Evolutionary conservation across 306 rosid species (phyloP).

Genomic region (Mucuna pruriens): DNA sequence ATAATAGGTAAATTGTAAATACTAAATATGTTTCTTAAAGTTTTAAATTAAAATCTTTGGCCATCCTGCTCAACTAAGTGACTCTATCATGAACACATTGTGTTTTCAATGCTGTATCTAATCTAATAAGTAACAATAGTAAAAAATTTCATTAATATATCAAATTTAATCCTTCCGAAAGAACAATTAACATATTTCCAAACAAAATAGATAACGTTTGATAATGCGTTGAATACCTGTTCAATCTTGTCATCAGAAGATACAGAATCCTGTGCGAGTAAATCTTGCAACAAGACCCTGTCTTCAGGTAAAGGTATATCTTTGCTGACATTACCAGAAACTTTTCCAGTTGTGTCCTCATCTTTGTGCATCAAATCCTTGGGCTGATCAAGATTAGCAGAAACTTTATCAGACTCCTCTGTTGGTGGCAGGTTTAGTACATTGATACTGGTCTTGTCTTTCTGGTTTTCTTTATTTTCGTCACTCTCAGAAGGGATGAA

Average conservation of each 20-base stretch:
- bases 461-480: constrained; percentile 27
- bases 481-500: constrained; percentile 38
- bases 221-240: constrained; percentile 59
- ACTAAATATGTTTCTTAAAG: constrained; percentile 9
- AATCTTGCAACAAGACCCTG: constrained; percentile 32
- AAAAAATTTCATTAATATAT: neutral
- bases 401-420: constrained; percentile 45
- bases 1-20: constrained; percentile 5
- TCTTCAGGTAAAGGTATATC: constrained; percentile 31
- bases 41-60: neutral
- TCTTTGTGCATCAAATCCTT: constrained; percentile 43
- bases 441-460: constrained; percentile 41
- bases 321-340: constrained; percentile 36
- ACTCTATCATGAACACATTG: constrained; percentile 4
- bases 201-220: constrained; percentile 5
- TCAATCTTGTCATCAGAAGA: constrained; percentile 35
- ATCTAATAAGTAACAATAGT: neutral
- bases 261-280: constrained; percentile 16
- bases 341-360: constrained; percentile 29
- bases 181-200: constrained; percentile 13
- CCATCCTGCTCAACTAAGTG: neutral
- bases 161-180: constrained; percentile 1
- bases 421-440: constrained; percentile 35
- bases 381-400: constrained; percentile 27
- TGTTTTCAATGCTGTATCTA: constrained; percentile 14